A percentile compares a stretch with the other conserved stretches of the same genome.
Conservation (phyloP, 1,284 basidiomycete genomes). For the Naganishia cerealis region DNA sequence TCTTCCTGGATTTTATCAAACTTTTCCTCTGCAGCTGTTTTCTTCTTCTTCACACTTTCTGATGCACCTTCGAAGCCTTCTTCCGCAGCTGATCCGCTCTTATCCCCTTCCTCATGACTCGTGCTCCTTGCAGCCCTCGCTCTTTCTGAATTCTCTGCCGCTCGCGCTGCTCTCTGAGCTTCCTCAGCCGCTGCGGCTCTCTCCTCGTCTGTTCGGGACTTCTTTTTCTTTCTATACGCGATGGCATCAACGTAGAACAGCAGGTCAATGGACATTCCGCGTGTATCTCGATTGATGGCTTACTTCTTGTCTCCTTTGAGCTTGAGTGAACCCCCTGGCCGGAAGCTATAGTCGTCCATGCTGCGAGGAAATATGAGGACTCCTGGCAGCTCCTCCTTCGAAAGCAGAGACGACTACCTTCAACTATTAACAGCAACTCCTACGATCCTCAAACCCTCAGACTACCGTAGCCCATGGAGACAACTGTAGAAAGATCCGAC, state of each 20-base stretch:
- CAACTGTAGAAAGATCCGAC: neutral
- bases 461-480: neutral
- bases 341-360: slow-evolving; percentile 33
- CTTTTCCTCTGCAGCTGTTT: slow-evolving; percentile 36
- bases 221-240: slow-evolving; percentile 31
- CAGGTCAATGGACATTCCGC: neutral
- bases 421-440: too few species aligned
- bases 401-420: too few species aligned
- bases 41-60: slow-evolving; percentile 21
- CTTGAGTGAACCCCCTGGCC: slow-evolving; percentile 33
- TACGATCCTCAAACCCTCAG: neutral
- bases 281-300: neutral
- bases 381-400: neutral
- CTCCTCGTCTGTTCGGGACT: slow-evolving; percentile 27
- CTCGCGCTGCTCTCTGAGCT: slow-evolving; percentile 25
- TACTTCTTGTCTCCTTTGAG: slow-evolving; percentile 35
- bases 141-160: slow-evolving; percentile 15
- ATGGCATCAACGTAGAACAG: neutral
- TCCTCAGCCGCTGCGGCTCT: slow-evolving; percentile 18
- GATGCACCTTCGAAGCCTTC: slow-evolving; percentile 1
- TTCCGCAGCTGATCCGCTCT: slow-evolving; percentile 21
- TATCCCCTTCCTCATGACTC: slow-evolving; percentile 14
- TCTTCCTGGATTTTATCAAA: slow-evolving; percentile 36
- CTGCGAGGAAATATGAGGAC: neutral
- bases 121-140: slow-evolving; percentile 15